Base-by-base conservation (phyloP, 73 alveolate species). In the Stentor roeselii region DNA sequence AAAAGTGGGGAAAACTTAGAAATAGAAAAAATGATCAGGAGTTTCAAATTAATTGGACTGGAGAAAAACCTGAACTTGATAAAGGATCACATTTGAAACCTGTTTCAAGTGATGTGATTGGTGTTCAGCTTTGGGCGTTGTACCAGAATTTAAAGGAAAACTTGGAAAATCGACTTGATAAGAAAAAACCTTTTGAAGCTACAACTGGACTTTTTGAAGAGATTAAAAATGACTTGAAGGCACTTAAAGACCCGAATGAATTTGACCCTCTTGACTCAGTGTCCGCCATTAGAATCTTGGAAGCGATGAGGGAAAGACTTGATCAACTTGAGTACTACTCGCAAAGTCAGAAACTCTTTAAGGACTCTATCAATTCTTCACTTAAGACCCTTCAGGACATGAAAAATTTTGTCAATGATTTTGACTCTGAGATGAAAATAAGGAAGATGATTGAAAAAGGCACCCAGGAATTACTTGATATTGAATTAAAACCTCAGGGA, bases 1-100 rank as follows among this genome's bases (percentile, higher is more conserved):
- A 67, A 32, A 67, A 67, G 37, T 67, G 80, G 80, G 80, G 80
- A 67, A 67, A 21, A 1, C n/a, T 67, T 21, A n/a, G 37, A 30
- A 32, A 34, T 1, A 67, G 2, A 67, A 67, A 67, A 67, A 34
- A 34, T 21, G n/a, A 21, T 21, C 14, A 21, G 14, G 34, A 21
- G 11, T 67, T 27, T 34, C 15, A n/a, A 21, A 11, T 67, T 1
- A 32, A 67, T 21, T 67, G 80, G 80, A 40, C 21, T 27, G 80
- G 80, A 1, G 80, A 67, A 34, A 67, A 67, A 32, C 80, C 80
- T 30, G 80, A 67, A 67, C 21, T 50, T 11, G 67, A 50, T 11
- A 50, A 50, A 50, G 21, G 21, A 50, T 11, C 6, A 11, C 30
- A 50, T 11, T 50, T 50, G 67, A 50, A 11, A 11, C 67, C 67